These are phyloP conservation scores for Metroxylon sagu DNA, from an alignment of 176 grass and related monocot genomes.

Conservation along the genomic window DNA sequence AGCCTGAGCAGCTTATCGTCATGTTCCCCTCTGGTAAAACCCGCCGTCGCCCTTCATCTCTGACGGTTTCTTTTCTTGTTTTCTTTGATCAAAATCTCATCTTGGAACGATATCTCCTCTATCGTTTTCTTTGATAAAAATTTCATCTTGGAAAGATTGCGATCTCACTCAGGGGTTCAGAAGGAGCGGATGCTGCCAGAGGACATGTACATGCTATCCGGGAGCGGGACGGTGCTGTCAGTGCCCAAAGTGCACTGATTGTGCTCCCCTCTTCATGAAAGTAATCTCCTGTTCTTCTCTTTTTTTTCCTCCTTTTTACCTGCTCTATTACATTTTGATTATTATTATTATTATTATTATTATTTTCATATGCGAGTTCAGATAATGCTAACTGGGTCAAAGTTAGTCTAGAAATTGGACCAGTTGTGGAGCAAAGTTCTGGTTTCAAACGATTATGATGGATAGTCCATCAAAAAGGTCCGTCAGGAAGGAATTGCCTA, in stretches of 20 bases:
- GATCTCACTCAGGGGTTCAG: conserved; percentile 52
- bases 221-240: conserved; percentile 49
- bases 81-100: too few species aligned
- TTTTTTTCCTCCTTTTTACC: conserved; percentile 3
- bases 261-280: conserved; percentile 96
- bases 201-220: conserved; percentile 76
- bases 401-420: too few species aligned
- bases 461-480: too few species aligned
- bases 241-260: conserved; percentile 75
- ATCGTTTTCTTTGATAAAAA: too few species aligned
- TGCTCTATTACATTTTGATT: conserved; percentile 5
- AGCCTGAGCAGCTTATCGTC: conserved; percentile 68
- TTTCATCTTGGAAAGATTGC: too few species aligned
- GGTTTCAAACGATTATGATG: too few species aligned
- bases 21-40: conserved; percentile 66
- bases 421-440: too few species aligned
- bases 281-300: conserved; percentile 19
- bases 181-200: conserved; percentile 88
- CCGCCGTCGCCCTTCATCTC: background rate
- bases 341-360: background rate
- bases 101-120: too few species aligned
- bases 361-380: background rate
- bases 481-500: too few species aligned
- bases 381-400: too few species aligned
- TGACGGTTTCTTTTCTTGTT: background rate